phyloP scores from a whole-genome alignment of 345 rosid species.

The Lepidium didymum region DNA sequence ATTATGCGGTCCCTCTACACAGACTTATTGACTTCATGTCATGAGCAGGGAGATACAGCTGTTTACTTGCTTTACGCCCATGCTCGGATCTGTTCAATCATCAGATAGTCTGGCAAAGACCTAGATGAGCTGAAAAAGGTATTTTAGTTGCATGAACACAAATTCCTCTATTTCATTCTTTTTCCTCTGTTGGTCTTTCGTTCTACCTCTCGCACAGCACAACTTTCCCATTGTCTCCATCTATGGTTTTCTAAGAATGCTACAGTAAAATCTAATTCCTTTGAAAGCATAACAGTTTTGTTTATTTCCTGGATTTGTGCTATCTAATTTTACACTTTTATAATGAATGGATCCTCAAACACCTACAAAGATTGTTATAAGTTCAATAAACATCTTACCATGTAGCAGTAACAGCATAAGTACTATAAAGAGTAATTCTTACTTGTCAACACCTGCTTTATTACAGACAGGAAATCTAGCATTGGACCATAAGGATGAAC shows the following conservation, averaged over 20 bases:
- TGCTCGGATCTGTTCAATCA: constrained; percentile 85
- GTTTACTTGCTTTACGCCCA: constrained; percentile 78
- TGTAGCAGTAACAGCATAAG: no score
- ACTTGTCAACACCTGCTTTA: background rate
- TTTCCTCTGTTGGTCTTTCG: background rate
- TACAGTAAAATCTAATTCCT: no score
- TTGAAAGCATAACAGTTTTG: no score
- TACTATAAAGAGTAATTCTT: background rate
- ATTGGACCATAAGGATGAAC: constrained; percentile 58
- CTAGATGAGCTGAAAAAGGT: constrained; percentile 59
- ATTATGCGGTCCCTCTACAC: no score
- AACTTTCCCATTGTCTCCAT: no score
- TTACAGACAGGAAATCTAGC: constrained; percentile 40
- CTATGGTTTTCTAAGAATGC: no score
- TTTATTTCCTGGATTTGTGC: no score
- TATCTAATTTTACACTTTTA: no score
- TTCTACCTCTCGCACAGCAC: background rate
- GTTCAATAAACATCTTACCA: no score
- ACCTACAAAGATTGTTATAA: no score
- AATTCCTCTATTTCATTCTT: background rate
- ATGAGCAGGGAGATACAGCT: constrained; percentile 78
- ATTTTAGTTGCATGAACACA: background rate
- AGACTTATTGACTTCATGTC: background rate
- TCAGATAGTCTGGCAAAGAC: constrained; percentile 70
- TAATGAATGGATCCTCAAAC: no score